phyloP scores from a whole-genome alignment of 1,284 basidiomycete genomes.

The Sanghuangporus baumii region DNA sequence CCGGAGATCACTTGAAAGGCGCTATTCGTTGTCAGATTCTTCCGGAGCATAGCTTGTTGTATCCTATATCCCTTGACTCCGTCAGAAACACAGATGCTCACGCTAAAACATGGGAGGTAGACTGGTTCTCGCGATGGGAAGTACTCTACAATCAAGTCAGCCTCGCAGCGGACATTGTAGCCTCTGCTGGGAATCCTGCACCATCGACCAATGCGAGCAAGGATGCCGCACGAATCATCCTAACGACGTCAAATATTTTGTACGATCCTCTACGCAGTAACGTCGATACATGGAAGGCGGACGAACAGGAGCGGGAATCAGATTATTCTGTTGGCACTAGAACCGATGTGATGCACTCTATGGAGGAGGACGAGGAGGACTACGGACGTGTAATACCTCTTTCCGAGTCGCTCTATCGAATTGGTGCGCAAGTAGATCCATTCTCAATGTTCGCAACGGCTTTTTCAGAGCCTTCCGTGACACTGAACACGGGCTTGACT shows the following conservation, averaged over 20 bases:
- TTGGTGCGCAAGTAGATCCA: constrained; percentile 14
- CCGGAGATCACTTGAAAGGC: neutral
- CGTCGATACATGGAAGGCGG: neutral
- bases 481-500: neutral
- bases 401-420: constrained; percentile 4
- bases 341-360: neutral
- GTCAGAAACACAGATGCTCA: neutral
- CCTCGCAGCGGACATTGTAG: constrained; percentile 9
- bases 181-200: neutral
- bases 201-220: constrained; percentile 3
- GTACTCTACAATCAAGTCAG: constrained; percentile 14
- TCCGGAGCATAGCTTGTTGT: neutral
- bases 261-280: neutral
- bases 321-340: neutral
- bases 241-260: constrained; percentile 2
- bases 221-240: constrained; percentile 6
- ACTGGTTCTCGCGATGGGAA: constrained; percentile 17
- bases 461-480: neutral
- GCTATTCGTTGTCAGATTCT: neutral
- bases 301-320: neutral
- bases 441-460: constrained; percentile 16
- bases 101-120: constrained; percentile 9
- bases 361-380: constrained; percentile 14
- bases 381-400: constrained; percentile 6
- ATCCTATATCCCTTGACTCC: neutral